Evolutionary conservation across 257 asterid species (phyloP).

Genomic region (Solanum chmielewskii): DNA sequence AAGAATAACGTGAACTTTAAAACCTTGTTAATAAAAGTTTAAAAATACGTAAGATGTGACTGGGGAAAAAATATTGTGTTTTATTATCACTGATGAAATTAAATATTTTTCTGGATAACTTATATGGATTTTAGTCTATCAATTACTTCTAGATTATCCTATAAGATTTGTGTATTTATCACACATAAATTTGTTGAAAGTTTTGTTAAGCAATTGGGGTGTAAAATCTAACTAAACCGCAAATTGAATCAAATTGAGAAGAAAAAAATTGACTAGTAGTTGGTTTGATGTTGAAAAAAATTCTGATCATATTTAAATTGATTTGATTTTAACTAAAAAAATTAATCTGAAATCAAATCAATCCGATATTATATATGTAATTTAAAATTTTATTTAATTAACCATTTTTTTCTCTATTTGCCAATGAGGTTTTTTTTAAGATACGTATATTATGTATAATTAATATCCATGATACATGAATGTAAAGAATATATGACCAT

Average conservation of each 20-base stretch:
- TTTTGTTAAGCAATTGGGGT: no score
- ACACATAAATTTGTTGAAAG: background rate
- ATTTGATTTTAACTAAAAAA: no score
- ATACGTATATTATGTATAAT: background rate
- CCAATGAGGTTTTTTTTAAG: background rate
- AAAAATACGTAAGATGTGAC: background rate
- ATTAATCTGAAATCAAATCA: fast-evolving
- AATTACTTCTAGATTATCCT: background rate
- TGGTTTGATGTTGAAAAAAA: no score
- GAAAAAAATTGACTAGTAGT: fast-evolving
- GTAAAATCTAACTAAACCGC: no score
- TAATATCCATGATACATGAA: no score
- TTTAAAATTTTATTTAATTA: background rate
- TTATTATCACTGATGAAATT: background rate
- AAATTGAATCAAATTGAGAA: no score
- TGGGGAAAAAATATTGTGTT: no score
- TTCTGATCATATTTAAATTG: no score
- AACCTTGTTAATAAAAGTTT: no score
- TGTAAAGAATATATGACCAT: no score
- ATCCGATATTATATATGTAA: no score
- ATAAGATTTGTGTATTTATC: background rate
- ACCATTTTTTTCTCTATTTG: background rate
- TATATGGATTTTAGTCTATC: background rate
- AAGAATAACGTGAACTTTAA: no score
- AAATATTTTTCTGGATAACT: background rate